Base-by-base conservation (phyloP, 106 monocot genomes). In the Dioscorea zingiberensis region DNA sequence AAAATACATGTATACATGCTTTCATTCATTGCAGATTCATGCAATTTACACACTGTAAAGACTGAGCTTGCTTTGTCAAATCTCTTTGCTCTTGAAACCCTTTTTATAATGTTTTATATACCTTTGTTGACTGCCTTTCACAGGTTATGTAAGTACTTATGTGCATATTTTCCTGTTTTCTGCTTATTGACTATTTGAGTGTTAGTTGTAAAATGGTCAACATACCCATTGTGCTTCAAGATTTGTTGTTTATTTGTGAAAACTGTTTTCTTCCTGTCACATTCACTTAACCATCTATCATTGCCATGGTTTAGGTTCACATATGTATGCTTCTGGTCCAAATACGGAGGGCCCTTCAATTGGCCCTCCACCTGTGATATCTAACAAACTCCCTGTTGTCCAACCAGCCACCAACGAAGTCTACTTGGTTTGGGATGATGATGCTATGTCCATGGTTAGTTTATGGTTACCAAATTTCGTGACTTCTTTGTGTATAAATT, bases 381-480 rank as follows among this genome's bases (percentile, higher is more conserved):
- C 97, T 45, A 98, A 86, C 63, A 93, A 93, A 64, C 55, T 77
- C 23, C 69, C 91, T 57, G 58, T 68, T 53, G 21, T 80, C 27
- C 98, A 86, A 44, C 64, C 80, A 32, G 76, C 75, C 26, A 54
- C 79, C 2, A 98, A 82, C 73, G 98, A 98, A 66, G 98, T 98
- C 15, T 98, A 98, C 73, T 75, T 98, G 67, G 89, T 98, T 71
- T 98, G 98, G 98, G 92, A 98, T 80, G 98, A 98, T 55, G 98
- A 98, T 60, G 98, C 86, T 45, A 92, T 93, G 93, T 98, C 86
- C 24, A 98, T 98, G 93, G 98, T 98, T 67, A 44, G 69, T 70
- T 18, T 65, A 60, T 23, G 16, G 22, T 26, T 16, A 17, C 29
- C 46, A 58, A 21, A 54, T 10, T 8, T 63, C 18, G 29, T 44